Base-by-base conservation (phyloP, 2,329 filamentous ascomycete genomes). In the Teratosphaeria nubilosa region DNA sequence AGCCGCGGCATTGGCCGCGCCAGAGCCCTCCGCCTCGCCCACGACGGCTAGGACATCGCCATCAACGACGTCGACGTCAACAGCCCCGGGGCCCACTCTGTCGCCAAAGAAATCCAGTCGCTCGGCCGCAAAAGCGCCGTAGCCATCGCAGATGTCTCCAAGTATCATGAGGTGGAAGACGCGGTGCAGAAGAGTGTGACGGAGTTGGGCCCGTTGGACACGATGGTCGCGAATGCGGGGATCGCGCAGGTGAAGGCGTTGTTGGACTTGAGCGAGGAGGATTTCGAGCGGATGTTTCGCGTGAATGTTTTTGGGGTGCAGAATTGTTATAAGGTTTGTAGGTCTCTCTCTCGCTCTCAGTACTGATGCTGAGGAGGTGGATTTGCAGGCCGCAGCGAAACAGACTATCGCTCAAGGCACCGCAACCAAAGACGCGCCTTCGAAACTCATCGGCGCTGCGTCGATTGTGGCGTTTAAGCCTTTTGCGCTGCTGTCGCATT, bases 221-320 rank as follows among this genome's bases (percentile, higher is more conserved):
- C 75, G 4, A 77, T 78, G 81, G 74, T 86, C 7, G 82, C 82
- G 27, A 86, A 86, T 60, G 83, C 84, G 0, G 84, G 82, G 7
- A 83, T 86, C 50, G 78, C 79, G 0, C 81, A 84, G 62, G 79
- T 84, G 5, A 81, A 82, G 61, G 64, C 74, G 0, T 65, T 83
- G 0, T 75, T 87, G 0, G 80, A 85, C 2, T 64, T 85, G 1
- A 80, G 79, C 0, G 78, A 82, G 54, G 74, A 79, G 2, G 83
- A 86, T 58, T 75, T 86, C 51, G 72, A 77, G 31, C 73, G 75
- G 22, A 83, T 87, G 76, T 82, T 87, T 64, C 76, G 80, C 24
- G 78, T 88, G 58, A 88, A 88, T 62, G 82, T 88, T 25, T 78
- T 76, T 53, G 86, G 86, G 4, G 77, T 86, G 0, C 85, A 83